These are phyloP conservation scores for Backusella morwellensis DNA, from an alignment of 192 early-diverging fungal species.

Conservation along the genomic window DNA sequence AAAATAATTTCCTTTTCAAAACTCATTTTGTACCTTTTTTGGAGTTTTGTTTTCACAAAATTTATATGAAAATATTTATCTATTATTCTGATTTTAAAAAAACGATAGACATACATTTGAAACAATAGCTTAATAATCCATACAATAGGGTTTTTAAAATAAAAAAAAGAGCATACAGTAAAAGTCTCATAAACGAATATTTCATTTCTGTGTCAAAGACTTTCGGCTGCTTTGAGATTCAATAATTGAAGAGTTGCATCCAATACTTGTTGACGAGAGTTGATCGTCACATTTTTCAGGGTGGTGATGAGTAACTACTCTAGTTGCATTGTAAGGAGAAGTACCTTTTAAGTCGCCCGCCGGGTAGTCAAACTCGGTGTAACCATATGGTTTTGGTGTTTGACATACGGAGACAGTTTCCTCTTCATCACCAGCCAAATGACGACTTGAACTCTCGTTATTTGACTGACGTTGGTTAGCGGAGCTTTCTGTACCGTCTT, in stretches of 20 bases:
- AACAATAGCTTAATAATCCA: neutral
- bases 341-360: neutral
- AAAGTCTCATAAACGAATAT: neutral
- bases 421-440: neutral
- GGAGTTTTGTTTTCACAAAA: neutral
- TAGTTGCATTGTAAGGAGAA: neutral
- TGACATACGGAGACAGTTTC: neutral
- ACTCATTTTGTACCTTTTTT: conserved; percentile 5
- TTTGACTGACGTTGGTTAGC: neutral
- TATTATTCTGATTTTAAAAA: neutral
- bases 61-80: neutral
- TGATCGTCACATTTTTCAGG: conserved; percentile 5
- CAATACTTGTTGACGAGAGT: neutral
- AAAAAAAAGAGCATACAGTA: neutral
- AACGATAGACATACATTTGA: conserved; percentile 2
- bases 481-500: neutral
- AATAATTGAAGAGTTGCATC: neutral
- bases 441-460: neutral
- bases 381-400: neutral
- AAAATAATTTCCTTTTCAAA: conserved; percentile 5
- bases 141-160: neutral
- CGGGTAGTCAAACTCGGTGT: neutral
- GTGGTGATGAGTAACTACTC: neutral
- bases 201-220: conserved; percentile 1
- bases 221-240: conserved; percentile 11